phyloP scores from a whole-genome alignment of 148 eudicot genomes.

The Fallopia convolvulus region DNA sequence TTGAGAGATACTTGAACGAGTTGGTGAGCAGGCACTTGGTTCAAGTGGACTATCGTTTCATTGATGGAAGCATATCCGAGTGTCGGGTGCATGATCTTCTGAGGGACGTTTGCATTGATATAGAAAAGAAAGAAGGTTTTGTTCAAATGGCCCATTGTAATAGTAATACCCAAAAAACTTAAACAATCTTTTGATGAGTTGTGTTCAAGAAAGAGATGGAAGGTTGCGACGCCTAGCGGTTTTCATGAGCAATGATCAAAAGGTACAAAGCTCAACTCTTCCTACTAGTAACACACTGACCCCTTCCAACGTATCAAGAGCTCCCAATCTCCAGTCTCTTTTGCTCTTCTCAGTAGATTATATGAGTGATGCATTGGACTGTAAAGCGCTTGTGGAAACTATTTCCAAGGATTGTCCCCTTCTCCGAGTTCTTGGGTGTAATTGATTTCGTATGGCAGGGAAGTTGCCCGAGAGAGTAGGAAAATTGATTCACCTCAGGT shows the following conservation, averaged over 20 bases:
- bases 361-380: neutral
- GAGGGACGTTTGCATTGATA: too few species aligned
- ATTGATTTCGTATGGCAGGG: neutral
- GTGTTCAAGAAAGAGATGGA: neutral
- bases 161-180: too few species aligned
- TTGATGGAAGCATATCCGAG: too few species aligned
- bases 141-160: too few species aligned
- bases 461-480: neutral
- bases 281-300: too few species aligned
- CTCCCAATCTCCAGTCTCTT: neutral
- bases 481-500: neutral
- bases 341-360: neutral
- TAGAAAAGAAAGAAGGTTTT: too few species aligned
- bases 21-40: too few species aligned
- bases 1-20: too few species aligned
- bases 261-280: neutral
- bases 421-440: too few species aligned
- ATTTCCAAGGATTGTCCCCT: neutral
- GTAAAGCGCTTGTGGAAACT: neutral
- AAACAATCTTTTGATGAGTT: neutral
- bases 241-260: neutral
- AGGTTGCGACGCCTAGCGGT: neutral
- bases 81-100: too few species aligned
- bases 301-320: neutral
- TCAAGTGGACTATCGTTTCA: too few species aligned